phyloP scores from a whole-genome alignment of 306 rosid genomes.

The Mucuna pruriens region DNA sequence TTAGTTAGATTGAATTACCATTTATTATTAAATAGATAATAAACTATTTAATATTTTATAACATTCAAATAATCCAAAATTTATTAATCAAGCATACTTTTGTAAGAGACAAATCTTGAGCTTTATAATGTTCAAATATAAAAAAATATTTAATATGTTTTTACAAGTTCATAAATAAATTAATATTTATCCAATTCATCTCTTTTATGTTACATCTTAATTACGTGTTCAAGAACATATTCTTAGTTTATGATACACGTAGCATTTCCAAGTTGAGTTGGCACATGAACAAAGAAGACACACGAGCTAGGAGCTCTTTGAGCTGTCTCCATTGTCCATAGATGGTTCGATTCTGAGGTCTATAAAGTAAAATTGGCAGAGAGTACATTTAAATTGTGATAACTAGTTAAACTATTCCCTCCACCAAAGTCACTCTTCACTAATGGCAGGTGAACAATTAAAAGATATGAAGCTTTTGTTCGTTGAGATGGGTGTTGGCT shows the following conservation, averaged over 20 bases:
- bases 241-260: slow-evolving; percentile 12
- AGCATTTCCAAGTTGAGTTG: slow-evolving; percentile 2
- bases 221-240: not conserved
- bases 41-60: not conserved
- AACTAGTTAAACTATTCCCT: not conserved
- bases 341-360: no score
- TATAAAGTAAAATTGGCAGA: not conserved
- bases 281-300: slow-evolving; percentile 1
- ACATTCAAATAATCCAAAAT: not conserved
- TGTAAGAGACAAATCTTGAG: no score
- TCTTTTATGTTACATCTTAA: not conserved
- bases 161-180: not conserved
- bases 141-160: no score
- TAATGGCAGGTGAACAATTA: slow-evolving; percentile 54
- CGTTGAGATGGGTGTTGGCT: slow-evolving; percentile 86
- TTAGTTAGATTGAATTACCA: not conserved
- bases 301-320: not conserved
- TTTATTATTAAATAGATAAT: not conserved
- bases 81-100: not conserved
- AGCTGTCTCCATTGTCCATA: not conserved
- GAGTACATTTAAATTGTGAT: not conserved
- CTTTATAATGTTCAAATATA: not conserved
- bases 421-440: not conserved
- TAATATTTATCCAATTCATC: not conserved
- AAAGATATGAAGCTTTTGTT: slow-evolving; percentile 68